Conservation (phyloP, 495 filamentous ascomycete species). For the Zalerion maritima region DNA sequence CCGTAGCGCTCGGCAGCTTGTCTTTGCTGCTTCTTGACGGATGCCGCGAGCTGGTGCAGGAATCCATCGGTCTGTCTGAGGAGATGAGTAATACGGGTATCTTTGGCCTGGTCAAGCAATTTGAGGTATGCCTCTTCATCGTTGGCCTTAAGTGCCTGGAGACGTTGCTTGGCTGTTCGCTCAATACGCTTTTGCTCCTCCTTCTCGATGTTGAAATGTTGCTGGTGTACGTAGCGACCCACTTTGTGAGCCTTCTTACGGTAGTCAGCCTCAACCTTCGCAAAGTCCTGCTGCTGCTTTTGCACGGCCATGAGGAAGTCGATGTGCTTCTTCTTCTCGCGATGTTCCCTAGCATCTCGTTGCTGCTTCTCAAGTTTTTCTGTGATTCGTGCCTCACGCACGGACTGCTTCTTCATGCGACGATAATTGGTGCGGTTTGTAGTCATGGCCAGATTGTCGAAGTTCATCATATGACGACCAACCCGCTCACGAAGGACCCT, state of each 20-base stretch:
- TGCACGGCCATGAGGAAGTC: conserved; percentile 63
- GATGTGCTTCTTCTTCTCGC: conserved; percentile 90
- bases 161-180: conserved; percentile 95
- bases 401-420: conserved; percentile 87
- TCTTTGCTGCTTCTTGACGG: conserved; percentile 84
- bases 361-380: conserved; percentile 99
- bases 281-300: conserved; percentile 40
- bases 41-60: conserved; percentile 83
- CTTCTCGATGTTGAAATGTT: conserved; percentile 93
- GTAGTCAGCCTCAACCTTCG: conserved; percentile 17
- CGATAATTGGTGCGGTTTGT: conserved; percentile 80
- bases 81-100: conserved; percentile 95
- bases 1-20: conserved; percentile 65
- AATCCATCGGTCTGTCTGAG: conserved; percentile 94
- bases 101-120: conserved; percentile 91
- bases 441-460: conserved; percentile 88
- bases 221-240: conserved; percentile 68
- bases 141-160: conserved; percentile 94
- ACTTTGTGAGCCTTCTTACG: conserved; percentile 63
- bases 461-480: conserved; percentile 76
- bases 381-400: conserved; percentile 91
- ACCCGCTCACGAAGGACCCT: conserved; percentile 70
- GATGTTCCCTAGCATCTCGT: conserved; percentile 79
- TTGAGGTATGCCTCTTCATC: conserved; percentile 98
- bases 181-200: conserved; percentile 97